Base-by-base conservation (phyloP, 2,329 filamentous ascomycete species). In the Microdochium nivale region DNA sequence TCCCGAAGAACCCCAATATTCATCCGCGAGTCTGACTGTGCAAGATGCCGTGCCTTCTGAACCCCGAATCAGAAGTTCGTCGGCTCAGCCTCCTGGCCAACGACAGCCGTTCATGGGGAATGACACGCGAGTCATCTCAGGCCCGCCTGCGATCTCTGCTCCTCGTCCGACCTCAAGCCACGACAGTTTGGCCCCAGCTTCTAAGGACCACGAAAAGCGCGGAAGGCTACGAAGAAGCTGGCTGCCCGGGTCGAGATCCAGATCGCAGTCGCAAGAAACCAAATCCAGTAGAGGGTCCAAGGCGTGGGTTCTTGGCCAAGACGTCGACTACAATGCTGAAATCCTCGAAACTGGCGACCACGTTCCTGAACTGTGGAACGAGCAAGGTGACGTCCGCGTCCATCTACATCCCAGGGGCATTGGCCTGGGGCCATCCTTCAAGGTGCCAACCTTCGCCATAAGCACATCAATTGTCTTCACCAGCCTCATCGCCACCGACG, bases 311-410 rank as follows among this genome's bases (percentile, higher is more conserved):
- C 67, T 83, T 56, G 74, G 78, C 8, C 76, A 76, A 49, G 68
- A 67, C 44, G 71, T 70, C 13, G 80, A 84, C 50, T 85, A 85
- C 61, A 83, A 79, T 60, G 69, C 75, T 0, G 62, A 69, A 7
- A 72, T 74, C 30, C 65, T 85, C 50, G 62, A 70, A 23, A 76
- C 75, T 44, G 77, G 74, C 21, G 79, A 84, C 58, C 81, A 78
- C 69, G 78, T 86, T 3, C 80, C 82, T 1, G 83, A 86, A 62
- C 65, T 87, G 21, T 86, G 83, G 83, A 79, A 82, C 56, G 80
- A 84, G 51, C 68, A 65, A 49, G 81, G 79, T 37, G 76, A 76
- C 54, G 74, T 84, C 24, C 70, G 73, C 49, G 73, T 87, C 21
- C 81, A 81, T 58, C 66, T 87, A 3, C 77, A 77, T 52, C 72